These are phyloP conservation scores for Polymyxa betae DNA, from an alignment of 208 protist species.

Conservation along the genomic window DNA sequence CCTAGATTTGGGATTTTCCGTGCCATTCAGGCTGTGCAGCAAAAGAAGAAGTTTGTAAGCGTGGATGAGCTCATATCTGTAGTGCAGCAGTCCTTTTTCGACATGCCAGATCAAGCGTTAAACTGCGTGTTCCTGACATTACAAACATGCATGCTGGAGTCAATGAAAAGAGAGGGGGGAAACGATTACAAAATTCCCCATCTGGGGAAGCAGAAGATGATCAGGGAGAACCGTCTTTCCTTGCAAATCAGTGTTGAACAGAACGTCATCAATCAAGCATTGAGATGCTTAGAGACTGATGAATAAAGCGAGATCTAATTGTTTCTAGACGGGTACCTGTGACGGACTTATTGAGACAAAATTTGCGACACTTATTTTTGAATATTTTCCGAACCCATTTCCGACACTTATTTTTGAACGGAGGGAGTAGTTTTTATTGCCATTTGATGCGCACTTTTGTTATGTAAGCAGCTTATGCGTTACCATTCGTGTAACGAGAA, in stretches of 20 bases:
- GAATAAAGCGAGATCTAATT: too few relatives aligned
- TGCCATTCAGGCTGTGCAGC: conserved; percentile 1
- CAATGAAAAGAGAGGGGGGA: not conserved
- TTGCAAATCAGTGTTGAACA: too few relatives aligned
- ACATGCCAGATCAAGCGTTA: not conserved
- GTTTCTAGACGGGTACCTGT: too few relatives aligned
- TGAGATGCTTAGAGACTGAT: too few relatives aligned
- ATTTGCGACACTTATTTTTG: not conserved
- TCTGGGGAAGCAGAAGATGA: too few relatives aligned
- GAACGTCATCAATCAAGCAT: too few relatives aligned
- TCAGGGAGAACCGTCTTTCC: too few relatives aligned
- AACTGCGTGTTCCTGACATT: not conserved
- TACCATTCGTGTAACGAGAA: too few relatives aligned
- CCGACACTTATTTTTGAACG: not conserved
- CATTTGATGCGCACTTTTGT: too few relatives aligned
- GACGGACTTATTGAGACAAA: too few relatives aligned
- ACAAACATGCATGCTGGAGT: not conserved
- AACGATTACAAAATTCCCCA: not conserved
- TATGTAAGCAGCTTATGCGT: too few relatives aligned
- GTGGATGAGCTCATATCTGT: not conserved
- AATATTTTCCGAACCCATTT: not conserved
- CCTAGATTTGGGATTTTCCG: not conserved
- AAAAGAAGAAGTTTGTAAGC: not conserved
- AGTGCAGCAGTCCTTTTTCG: not conserved
- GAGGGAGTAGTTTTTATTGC: not conserved